Percentiles rank a stretch among this genome's conserved stretches.
These are phyloP conservation scores for Crithidia expoeki DNA, from an alignment of 208 protist species.

Conservation along the genomic window DNA sequence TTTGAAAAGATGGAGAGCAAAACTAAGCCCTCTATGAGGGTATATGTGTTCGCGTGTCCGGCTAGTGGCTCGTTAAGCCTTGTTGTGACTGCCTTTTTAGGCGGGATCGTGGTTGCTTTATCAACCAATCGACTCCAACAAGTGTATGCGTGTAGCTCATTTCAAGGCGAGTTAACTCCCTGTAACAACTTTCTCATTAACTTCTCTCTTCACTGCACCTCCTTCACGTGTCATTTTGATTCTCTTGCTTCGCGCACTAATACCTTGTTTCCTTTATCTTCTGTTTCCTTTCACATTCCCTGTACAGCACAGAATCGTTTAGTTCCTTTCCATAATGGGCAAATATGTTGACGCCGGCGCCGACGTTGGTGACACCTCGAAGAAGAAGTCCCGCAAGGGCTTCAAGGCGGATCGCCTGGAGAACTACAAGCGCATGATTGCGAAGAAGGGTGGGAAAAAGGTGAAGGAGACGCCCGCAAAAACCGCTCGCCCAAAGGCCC, in stretches of 20 bases:
- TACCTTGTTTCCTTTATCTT: not conserved
- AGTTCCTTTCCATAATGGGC: slow-evolving; percentile 27
- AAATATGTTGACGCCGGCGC: slow-evolving; percentile 52
- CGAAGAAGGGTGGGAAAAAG: slow-evolving; percentile 56
- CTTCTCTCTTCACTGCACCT: not conserved
- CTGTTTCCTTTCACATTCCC: not conserved
- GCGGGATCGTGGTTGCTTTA: too few species aligned
- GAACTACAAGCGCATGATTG: slow-evolving; percentile 65
- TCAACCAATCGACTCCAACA: too few species aligned
- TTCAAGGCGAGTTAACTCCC: too few species aligned
- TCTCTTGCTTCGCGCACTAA: too few species aligned
- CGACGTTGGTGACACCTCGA: slow-evolving; percentile 25
- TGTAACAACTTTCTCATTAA: too few species aligned
- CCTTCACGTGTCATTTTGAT: too few species aligned
- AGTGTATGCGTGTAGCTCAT: too few species aligned
- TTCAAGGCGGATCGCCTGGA: slow-evolving; percentile 89
- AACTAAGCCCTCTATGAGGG: too few species aligned
- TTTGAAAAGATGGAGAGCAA: too few species aligned
- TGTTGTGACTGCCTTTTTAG: too few species aligned
- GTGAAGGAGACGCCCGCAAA: slow-evolving; percentile 22
- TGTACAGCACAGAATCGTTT: slow-evolving; percentile 6
- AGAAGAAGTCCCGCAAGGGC: slow-evolving; percentile 84
- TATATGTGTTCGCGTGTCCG: too few species aligned
- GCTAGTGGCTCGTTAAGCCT: too few species aligned
- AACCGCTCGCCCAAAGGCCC: slow-evolving; percentile 22